Evolutionary conservation across 306 rosid genomes (phyloP).

Genomic region (Spatholobus suberectus): DNA sequence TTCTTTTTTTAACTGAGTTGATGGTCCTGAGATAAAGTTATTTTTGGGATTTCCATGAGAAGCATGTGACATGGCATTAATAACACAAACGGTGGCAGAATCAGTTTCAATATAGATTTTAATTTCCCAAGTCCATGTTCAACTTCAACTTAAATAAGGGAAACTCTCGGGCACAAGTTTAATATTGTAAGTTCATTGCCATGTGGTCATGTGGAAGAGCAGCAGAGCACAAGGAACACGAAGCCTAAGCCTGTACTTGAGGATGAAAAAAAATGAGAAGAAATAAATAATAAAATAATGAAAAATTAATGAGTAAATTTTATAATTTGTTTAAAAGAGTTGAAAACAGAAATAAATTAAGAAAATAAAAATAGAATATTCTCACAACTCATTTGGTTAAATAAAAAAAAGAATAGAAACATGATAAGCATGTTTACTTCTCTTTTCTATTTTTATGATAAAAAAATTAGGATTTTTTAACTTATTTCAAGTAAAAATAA

Average conservation of each 20-base stretch:
- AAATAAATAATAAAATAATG: neutral
- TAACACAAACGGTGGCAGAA: slow-evolving; percentile 1
- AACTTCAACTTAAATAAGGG: neutral
- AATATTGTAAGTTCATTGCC: neutral
- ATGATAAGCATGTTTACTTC: neutral
- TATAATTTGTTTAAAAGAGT: neutral
- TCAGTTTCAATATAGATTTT: slow-evolving; percentile 16
- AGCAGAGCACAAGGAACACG: neutral
- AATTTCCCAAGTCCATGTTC: slow-evolving; percentile 5
- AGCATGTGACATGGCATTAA: slow-evolving; percentile 47
- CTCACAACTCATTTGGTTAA: neutral
- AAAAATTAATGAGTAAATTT: neutral
- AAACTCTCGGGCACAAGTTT: neutral
- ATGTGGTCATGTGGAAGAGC: slow-evolving; percentile 23
- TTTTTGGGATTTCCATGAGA: slow-evolving; percentile 33
- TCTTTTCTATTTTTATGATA: neutral
- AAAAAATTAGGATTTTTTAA: too few relatives aligned
- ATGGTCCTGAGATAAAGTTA: slow-evolving; percentile 28
- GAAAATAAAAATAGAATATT: neutral
- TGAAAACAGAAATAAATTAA: neutral
- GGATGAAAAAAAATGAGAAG: neutral
- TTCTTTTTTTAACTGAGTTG: slow-evolving; percentile 20
- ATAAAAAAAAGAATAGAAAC: neutral
- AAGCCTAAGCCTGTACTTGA: neutral
- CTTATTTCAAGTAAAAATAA: too few relatives aligned